Evolutionary conservation across 2,329 filamentous ascomycete species (phyloP), one percentile per base, ranked within the genome.

Genomic region (Ophiocordyceps camponoti-floridani): DNA sequence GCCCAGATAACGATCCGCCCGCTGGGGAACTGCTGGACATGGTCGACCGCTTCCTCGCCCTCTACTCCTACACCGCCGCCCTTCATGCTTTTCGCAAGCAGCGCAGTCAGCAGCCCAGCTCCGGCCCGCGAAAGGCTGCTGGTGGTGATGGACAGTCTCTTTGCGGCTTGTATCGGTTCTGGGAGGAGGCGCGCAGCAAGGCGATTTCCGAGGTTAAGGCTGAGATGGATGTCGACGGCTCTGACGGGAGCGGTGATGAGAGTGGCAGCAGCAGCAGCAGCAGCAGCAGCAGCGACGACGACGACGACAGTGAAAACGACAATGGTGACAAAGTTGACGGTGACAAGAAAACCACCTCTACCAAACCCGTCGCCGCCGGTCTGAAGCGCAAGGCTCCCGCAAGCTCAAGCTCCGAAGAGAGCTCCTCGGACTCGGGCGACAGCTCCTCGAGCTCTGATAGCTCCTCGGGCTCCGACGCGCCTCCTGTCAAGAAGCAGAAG

Each of bases 11-110:
- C 50, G 46, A 50, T 48, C 43, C 45, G 50, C 41, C 47, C 49
- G 37, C 42, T 51, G 60, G 70, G 27, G 70, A 82, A 58, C 65
- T 87, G 33, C 65, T 87, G 56, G 73, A 77, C 48, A 65, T 84
- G 14, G 70, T 87, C 53, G 75, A 76, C 49, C 61, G 64, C 19
- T 87, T 86, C 59, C 68, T 87, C 43, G 69, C 70, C 40, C 70
- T 79, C 41, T 70, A 82, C 58, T 72, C 75, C n/a, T 82, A 84
- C 53, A 60, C 68, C 42, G 67, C 68, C 47, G 74, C 82, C 41
- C 73, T 72, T 54, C 64, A 69, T 47, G 72, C 75, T 5, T 80
- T 86, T 54, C 66, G 68, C 52, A 75, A 78, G 56, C 77, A 85
- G 56, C 67, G 73, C 44, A 70, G 62, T 56, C 68, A 64, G 60